Base-by-base conservation (phyloP, 2,329 filamentous ascomycete genomes). In the Leptoxyphium fumago region DNA sequence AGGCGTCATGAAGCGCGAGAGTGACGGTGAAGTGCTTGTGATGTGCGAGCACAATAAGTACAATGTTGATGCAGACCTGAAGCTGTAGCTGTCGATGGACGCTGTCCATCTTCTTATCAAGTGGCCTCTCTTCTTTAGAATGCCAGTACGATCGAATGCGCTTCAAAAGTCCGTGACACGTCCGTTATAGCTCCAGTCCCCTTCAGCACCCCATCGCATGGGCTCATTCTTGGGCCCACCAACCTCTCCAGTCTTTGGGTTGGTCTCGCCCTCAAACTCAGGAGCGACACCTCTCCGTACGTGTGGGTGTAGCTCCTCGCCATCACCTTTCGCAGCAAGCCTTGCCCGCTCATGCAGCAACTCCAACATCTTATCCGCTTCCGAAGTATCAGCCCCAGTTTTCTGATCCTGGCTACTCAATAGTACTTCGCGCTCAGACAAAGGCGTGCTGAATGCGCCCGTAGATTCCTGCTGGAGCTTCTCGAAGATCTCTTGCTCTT, bases 181-280 rank as follows among this genome's bases (percentile, higher is more conserved):
- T 40, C 91, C 91, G 63, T 95, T 95, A 64, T 84, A 98, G 62
- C 86, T 95, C 82, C 88, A 98, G 61, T 84, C 80, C 1, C 84
- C 80, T 0, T 56, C 61, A 14, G 73, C 69, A 0, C 87, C 87
- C 89, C 89, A 95, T 55, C 88, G 70, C 60, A 96, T 59, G 42
- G 91, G 91, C 65, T 98, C 89, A 59, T 94, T 96, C 78, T 96
- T 98, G 5, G 91, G 91, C 1, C 91, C 91, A 5, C 91, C 91
- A 10, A 95, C 78, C 71, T 98, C 91, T 18, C 91, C 91, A 1
- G 91, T 98, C 70, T 81, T 82, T 2, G 91, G 91, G 63, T 98
- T 96, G 44, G 71, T 73, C 43, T 96, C 88, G 46, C 91, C 91
- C 53, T 89, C 80, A 56, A 98, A 98, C 67, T 96, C 89, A 1